Percentiles rank a stretch among this genome's conserved stretches.
Evolutionary conservation across 2,329 filamentous ascomycete species (phyloP).

Genomic region (Camillea tinctor): DNA sequence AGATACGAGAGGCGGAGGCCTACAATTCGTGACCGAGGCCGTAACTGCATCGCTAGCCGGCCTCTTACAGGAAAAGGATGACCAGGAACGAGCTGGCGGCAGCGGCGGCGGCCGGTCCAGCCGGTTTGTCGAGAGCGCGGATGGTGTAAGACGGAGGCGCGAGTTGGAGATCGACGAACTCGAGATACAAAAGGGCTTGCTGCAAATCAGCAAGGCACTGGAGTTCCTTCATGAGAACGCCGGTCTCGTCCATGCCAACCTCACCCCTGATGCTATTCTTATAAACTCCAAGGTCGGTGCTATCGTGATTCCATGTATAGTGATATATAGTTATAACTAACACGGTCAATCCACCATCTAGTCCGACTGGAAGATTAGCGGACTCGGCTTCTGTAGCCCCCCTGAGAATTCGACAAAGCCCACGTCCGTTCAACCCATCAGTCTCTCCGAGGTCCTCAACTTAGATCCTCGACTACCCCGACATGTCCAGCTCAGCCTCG

Average conservation of each 20-base stretch:
- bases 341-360: conserved; percentile 37
- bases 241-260: conserved; percentile 87
- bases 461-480: conserved; percentile 80
- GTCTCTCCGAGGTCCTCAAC: conserved; percentile 79
- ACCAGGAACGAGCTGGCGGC: conserved; percentile 71
- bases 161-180: conserved; percentile 95
- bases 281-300: conserved; percentile 81
- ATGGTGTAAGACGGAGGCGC: conserved; percentile 68
- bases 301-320: too few species aligned
- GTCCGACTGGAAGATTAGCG: conserved; percentile 98
- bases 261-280: conserved; percentile 90
- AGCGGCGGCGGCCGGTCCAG: conserved; percentile 69
- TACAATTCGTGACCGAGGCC: conserved; percentile 94
- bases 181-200: conserved; percentile 92
- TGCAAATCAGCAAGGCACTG: conserved; percentile 90
- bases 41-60: conserved; percentile 86
- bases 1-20: conserved; percentile 83
- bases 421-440: conserved; percentile 76
- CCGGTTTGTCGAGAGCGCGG: conserved; percentile 77
- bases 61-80: conserved; percentile 83
- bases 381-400: conserved; percentile 84
- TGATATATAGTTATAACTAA: conserved; percentile 28
- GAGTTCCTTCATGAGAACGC: conserved; percentile 97
- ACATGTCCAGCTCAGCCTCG: conserved; percentile 83
- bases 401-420: conserved; percentile 72